Percentiles rank a stretch among this genome's conserved stretches.
phyloP scores from a whole-genome alignment of 2,329 filamentous ascomycete species.

The Ophiocordyceps polyrhachis-furcata region DNA sequence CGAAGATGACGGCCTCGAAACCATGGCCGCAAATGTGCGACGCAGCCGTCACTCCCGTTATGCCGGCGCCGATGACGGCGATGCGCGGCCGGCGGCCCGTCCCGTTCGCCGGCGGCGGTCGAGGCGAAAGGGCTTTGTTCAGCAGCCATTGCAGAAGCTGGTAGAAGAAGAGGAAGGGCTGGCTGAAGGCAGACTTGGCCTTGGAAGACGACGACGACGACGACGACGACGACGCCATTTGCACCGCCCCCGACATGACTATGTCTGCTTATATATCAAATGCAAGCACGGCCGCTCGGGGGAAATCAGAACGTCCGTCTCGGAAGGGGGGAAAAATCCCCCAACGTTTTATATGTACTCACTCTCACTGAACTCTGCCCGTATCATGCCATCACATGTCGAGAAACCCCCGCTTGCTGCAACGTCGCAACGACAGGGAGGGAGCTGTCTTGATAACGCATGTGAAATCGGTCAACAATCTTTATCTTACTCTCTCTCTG shows the following conservation, averaged over 20 bases:
- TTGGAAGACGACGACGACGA: conserved; percentile 16
- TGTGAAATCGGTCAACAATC: not conserved
- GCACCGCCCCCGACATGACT: not conserved
- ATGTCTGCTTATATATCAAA: not conserved
- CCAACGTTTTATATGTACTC: not conserved
- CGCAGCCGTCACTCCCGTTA: conserved; percentile 61
- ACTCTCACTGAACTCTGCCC: not conserved
- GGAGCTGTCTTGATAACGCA: not conserved
- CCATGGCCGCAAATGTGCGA: conserved; percentile 73
- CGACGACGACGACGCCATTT: conserved; percentile 14
- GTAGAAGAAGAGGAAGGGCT: conserved; percentile 44
- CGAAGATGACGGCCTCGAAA: conserved; percentile 66
- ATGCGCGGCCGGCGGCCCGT: conserved; percentile 44
- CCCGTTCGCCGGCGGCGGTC: conserved; percentile 40
- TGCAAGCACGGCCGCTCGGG: not conserved
- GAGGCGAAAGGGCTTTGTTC: conserved; percentile 47
- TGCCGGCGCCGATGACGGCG: conserved; percentile 50
- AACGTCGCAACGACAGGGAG: not conserved
- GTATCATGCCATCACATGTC: not conserved
- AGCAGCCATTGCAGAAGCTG: conserved; percentile 46
- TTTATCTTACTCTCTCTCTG: not conserved
- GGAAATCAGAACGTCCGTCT: not conserved
- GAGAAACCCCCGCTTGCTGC: not conserved
- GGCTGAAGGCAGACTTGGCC: conserved; percentile 18
- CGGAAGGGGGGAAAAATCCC: no score